Evolutionary conservation across 306 rosid species (phyloP).

Genomic region (Canavalia ensiformis): DNA sequence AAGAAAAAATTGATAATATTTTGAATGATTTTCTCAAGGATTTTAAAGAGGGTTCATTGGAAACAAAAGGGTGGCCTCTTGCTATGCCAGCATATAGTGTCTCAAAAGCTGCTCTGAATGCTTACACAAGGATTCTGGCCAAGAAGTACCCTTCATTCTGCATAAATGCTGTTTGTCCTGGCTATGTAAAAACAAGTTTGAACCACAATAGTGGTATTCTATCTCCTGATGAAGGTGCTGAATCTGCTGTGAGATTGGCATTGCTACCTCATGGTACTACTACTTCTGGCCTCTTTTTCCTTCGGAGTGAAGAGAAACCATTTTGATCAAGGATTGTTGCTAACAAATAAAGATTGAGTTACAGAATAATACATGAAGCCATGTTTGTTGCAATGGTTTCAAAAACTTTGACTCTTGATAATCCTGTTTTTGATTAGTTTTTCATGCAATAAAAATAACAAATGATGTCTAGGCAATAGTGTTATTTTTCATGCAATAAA

Average conservation of each 20-base stretch:
- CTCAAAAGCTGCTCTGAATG: constrained; percentile 64
- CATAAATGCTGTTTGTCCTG: constrained; percentile 57
- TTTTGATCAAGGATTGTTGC: constrained; percentile 38
- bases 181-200: constrained; percentile 56
- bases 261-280: constrained; percentile 46
- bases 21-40: constrained; percentile 54
- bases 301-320: constrained; percentile 41
- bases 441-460: background rate
- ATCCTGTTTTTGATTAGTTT: background rate
- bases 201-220: constrained; percentile 48
- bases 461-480: background rate
- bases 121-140: constrained; percentile 60
- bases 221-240: constrained; percentile 68
- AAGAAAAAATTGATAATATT: constrained; percentile 56
- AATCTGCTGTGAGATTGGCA: constrained; percentile 60
- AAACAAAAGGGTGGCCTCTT: constrained; percentile 60
- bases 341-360: background rate
- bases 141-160: constrained; percentile 46
- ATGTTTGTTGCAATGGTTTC: background rate
- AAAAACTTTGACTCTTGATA: background rate
- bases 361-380: background rate
- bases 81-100: constrained; percentile 41
- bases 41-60: constrained; percentile 54
- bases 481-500: background rate
- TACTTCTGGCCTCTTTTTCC: constrained; percentile 48